These are phyloP conservation scores for Dothistroma septosporum DNA, from an alignment of 2,329 filamentous ascomycete species.

Conservation along the genomic window DNA sequence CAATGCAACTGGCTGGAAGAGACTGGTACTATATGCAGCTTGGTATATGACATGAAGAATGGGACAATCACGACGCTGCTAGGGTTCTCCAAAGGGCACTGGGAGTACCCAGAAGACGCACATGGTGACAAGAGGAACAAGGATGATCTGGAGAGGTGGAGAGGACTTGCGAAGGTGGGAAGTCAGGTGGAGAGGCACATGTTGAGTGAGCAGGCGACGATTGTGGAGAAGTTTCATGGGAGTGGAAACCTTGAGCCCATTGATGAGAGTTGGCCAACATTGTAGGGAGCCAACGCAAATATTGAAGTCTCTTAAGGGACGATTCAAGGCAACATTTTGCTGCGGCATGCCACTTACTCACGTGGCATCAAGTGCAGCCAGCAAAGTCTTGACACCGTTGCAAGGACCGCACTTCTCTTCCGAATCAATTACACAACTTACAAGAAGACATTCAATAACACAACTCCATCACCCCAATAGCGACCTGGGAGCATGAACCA, in stretches of 20 bases:
- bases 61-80: slow-evolving; percentile 51
- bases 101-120: slow-evolving; percentile 49
- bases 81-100: slow-evolving; percentile 53
- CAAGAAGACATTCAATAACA: too few relatives aligned
- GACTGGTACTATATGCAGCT: slow-evolving; percentile 54
- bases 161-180: slow-evolving; percentile 47
- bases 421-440: too few relatives aligned
- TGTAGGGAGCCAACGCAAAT: not conserved
- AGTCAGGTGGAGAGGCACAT: slow-evolving; percentile 50
- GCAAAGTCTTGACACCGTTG: not conserved
- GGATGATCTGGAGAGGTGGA: slow-evolving; percentile 52
- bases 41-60: slow-evolving; percentile 53
- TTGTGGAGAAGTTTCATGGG: not conserved
- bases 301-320: not conserved
- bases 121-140: slow-evolving; percentile 55
- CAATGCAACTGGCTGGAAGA: slow-evolving; percentile 60
- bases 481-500: not conserved
- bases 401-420: not conserved
- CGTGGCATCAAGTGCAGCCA: not conserved
- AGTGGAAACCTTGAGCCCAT: not conserved
- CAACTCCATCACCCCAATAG: not conserved
- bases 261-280: not conserved
- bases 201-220: slow-evolving; percentile 50
- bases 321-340: not conserved
- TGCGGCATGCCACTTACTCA: not conserved